Evolutionary conservation across 2,329 filamentous ascomycete genomes (phyloP), one percentile per base, ranked within the genome.

Genomic region (Elsinoe perseae): DNA sequence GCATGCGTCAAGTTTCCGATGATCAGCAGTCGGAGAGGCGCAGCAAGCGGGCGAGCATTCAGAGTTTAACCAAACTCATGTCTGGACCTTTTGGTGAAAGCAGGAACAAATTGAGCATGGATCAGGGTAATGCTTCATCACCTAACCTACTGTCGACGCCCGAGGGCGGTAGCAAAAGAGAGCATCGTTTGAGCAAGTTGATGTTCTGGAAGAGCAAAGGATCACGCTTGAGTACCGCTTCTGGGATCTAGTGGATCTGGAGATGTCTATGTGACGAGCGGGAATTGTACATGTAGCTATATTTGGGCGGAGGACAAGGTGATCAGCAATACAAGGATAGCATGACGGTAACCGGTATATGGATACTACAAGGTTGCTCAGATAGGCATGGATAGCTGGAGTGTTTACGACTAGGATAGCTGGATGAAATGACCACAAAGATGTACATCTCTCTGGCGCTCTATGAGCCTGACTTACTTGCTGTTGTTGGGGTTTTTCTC

Each of bases 31-130:
- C 72, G 23, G 67, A 69, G 42, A 84, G 85, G 59, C 84, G 84
- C 20, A 82, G 84, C 40, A 83, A 89, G 64, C 81, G 87, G 55
- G 86, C 84, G 3, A 91, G 87, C 65, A 79, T 92, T 61, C 86
- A 83, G 27, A 90, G 87, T 64, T 74, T 92, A 27, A 89, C 86
- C 61, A 82, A 87, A 50, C 75, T 92, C 36, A 86, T 91, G 64
- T 87, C 83, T 68, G 85, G 82, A 61, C 84, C 84, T 2, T 85
- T 89, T 63, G 85, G 84, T 7, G 85, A 89, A 69, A 59, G 57
- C 56, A 80, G 81, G 61, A 88, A 85, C 75, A 89, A 89, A 67
- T 73, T 89, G 20, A 86, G 83, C 0, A 83, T 85, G 64, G 85
- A 88, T 65, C 80, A 70, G 72, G 14, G 70, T 70, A 55, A 69